A percentile compares a stretch with the other conserved stretches of the same genome.
Evolutionary conservation across 2,329 filamentous ascomycete genomes (phyloP).

Genomic region (Xylaria digitata): DNA sequence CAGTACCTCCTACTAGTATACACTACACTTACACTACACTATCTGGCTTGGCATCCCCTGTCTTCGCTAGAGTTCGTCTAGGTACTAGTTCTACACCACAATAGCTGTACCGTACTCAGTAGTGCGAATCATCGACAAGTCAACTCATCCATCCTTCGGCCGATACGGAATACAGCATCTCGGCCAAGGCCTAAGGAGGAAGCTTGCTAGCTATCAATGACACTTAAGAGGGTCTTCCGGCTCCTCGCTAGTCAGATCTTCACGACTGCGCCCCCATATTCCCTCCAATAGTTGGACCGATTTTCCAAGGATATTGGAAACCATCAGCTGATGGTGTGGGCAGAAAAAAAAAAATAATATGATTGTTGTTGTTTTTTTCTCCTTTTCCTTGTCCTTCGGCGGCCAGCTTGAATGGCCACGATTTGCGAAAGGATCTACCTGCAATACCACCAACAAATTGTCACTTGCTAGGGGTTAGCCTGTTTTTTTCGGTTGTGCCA

Average conservation of each 20-base stretch:
- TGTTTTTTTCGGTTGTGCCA: conserved; percentile 22
- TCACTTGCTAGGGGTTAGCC: conserved; percentile 17
- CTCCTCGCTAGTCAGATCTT: conserved; percentile 33
- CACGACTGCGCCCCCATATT: conserved; percentile 35
- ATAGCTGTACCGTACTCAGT: background rate
- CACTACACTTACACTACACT: background rate
- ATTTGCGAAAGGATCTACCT: conserved; percentile 27
- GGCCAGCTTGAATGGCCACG: conserved; percentile 17
- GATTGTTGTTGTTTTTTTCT: conserved; percentile 6
- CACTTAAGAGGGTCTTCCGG: conserved; percentile 16
- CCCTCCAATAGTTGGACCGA: conserved; percentile 29
- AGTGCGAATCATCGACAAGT: background rate
- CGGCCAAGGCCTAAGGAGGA: conserved; percentile 26
- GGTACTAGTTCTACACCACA: too few relatives aligned
- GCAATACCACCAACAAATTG: conserved; percentile 21
- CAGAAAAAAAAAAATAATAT: background rate
- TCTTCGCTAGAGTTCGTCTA: background rate
- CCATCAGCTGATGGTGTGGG: conserved; percentile 34
- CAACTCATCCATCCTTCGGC: conserved; percentile 12
- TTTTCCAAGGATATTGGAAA: conserved; percentile 16
- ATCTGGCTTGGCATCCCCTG: conserved; percentile 23
- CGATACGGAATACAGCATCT: conserved; percentile 11
- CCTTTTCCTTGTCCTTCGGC: background rate
- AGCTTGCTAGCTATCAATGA: conserved; percentile 20
- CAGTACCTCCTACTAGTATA: conserved; percentile 8